Base-by-base conservation (phyloP, 306 rosid genomes). In the Rosa persica region DNA sequence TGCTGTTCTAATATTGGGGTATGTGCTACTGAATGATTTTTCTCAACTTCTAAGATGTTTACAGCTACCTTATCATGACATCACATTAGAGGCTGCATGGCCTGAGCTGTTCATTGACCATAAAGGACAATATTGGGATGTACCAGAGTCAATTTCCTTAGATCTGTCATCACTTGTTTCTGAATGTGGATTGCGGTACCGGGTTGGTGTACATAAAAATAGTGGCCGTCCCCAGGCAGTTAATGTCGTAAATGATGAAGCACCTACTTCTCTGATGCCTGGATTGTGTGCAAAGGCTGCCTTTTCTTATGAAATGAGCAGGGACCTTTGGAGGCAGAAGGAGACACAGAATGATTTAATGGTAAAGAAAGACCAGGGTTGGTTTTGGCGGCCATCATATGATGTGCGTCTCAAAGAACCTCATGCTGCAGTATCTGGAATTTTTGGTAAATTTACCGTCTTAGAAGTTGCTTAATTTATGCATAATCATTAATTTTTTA, bases 81-180 rank as follows among this genome's bases (percentile, higher is more conserved):
- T 94, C 76, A 81, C 86, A 4, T 58, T 92, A 66, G 98, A 94
- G 83, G 92, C 97, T 69, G 97, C 97, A 73, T 94, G 95, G 97
- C 97, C 93, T 52, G 96, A 92, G 83, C 82, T 92, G 82, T 94
- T 89, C 80, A 49, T 92, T 83, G 97, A 94, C 81, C 97, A 87
- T 85, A 92, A 92, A 73, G 98, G 97, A 79, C 87, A 77, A 83
- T 92, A 92, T 81, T 92, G 97, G 98, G 93, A 92, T 57, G 97
- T 94, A 20, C 95, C 97, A 0, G 89, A 87, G 85, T 88, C 97
- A 72, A 58, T 90, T 78, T 92, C 97, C 57, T 80, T 92, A 78
- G 92, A 92, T 87, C 79, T 94, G 38, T 83, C 87, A 44, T 90
- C 98, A 73, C 86, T 89, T 69, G 64, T 78, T 82, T 82, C 92